Percentiles rank a stretch among this genome's conserved stretches.
phyloP scores from a whole-genome alignment of 176 grass and related monocot species.

The Carex scoparia region DNA sequence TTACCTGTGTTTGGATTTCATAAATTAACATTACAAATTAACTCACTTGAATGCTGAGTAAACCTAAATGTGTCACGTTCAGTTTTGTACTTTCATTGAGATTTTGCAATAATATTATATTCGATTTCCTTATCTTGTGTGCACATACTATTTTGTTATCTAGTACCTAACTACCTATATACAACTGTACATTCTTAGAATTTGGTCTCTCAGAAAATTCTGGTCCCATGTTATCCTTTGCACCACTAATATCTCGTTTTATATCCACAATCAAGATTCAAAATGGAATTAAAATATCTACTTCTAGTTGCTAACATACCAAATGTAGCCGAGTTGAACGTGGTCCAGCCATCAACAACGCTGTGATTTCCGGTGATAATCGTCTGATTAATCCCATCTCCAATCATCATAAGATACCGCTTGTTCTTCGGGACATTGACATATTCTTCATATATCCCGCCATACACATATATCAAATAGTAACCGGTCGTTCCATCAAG shows the following conservation, averaged over 20 bases:
- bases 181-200: slow-evolving; percentile 5
- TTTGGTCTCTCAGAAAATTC: background rate
- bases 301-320: slow-evolving; percentile 29
- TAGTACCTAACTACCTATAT: slow-evolving; percentile 9
- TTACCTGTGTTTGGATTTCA: background rate
- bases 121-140: background rate
- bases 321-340: slow-evolving; percentile 90
- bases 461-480: slow-evolving; percentile 65
- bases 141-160: background rate
- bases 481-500: slow-evolving; percentile 47
- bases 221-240: slow-evolving; percentile 1
- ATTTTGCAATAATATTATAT: background rate
- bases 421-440: slow-evolving; percentile 74
- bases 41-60: background rate
- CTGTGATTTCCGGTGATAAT: slow-evolving; percentile 74
- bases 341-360: slow-evolving; percentile 78
- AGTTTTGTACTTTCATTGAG: background rate
- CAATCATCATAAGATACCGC: slow-evolving; percentile 83
- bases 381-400: slow-evolving; percentile 77
- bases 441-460: slow-evolving; percentile 77
- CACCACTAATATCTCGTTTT: background rate
- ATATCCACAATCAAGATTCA: background rate
- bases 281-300: background rate
- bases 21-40: background rate
- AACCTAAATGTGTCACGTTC: background rate